Conservation (phyloP, 2,329 filamentous ascomycete genomes). For the Botrytis byssoidea region DNA sequence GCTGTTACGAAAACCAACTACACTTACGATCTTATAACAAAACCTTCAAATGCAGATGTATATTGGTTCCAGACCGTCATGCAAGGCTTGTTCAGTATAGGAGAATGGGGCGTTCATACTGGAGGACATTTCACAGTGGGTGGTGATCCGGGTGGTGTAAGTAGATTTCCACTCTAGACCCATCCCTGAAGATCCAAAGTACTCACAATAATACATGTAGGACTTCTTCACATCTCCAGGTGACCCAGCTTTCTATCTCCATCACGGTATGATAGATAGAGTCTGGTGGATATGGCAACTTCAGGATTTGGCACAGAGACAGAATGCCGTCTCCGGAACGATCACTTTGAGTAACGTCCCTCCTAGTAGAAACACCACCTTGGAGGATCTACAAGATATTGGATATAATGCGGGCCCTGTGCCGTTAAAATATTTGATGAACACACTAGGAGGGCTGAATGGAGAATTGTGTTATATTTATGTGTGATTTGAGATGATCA, state of each 20-base stretch:
- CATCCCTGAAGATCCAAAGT: background rate
- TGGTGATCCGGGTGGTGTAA: slow-evolving; percentile 46
- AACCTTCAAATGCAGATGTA: slow-evolving; percentile 39
- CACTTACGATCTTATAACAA: slow-evolving; percentile 42
- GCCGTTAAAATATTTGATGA: slow-evolving; percentile 41
- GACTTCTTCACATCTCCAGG: slow-evolving; percentile 46
- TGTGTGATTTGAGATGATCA: slow-evolving; percentile 30
- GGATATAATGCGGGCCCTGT: slow-evolving; percentile 28
- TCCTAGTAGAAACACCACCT: slow-evolving; percentile 43
- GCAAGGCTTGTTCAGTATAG: slow-evolving; percentile 41
- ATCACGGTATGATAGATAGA: slow-evolving; percentile 48
- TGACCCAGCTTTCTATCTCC: slow-evolving; percentile 47
- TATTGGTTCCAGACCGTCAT: slow-evolving; percentile 47
- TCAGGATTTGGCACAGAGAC: slow-evolving; percentile 41
- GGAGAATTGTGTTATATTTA: slow-evolving; percentile 47
- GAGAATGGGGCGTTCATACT: slow-evolving; percentile 42
- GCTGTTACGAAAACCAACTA: slow-evolving; percentile 43
- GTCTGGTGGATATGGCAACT: slow-evolving; percentile 51
- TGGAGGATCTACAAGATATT: slow-evolving; percentile 40
- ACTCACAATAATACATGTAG: slow-evolving; percentile 9
- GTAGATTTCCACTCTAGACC: background rate
- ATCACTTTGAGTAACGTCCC: slow-evolving; percentile 44
- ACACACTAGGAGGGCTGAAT: slow-evolving; percentile 42
- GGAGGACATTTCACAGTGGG: slow-evolving; percentile 45
- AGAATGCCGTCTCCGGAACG: slow-evolving; percentile 38